Percentiles rank a stretch among this genome's conserved stretches.
Evolutionary conservation across 352 stramenopile genomes (phyloP).

Genomic region (Phytophthora uliginosa): DNA sequence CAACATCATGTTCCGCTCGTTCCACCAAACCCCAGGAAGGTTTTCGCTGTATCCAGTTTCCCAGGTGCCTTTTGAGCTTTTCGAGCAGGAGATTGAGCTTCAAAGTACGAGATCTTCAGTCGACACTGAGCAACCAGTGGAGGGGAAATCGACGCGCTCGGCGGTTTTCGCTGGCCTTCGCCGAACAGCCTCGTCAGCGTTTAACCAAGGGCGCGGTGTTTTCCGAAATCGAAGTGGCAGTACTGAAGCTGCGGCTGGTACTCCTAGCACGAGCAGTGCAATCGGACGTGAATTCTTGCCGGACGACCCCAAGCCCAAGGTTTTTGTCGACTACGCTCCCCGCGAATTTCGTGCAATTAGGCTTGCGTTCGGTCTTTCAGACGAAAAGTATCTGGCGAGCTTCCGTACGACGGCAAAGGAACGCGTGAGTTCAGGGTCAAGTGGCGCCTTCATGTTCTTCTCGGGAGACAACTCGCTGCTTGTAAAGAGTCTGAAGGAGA

Average conservation of each 20-base stretch:
- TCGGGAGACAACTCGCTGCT: slow-evolving; percentile 80
- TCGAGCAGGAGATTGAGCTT: slow-evolving; percentile 81
- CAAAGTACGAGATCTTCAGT: slow-evolving; percentile 54
- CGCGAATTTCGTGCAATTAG: slow-evolving; percentile 74
- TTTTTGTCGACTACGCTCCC: slow-evolving; percentile 84
- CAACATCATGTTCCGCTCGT: slow-evolving; percentile 32
- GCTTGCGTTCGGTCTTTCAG: slow-evolving; percentile 65
- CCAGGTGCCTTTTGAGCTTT: slow-evolving; percentile 81
- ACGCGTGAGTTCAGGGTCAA: slow-evolving; percentile 79
- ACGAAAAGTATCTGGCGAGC: slow-evolving; percentile 78
- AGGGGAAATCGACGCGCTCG: slow-evolving; percentile 34
- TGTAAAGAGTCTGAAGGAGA: slow-evolving; percentile 84
- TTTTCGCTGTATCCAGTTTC: slow-evolving; percentile 79
- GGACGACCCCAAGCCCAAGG: slow-evolving; percentile 69
- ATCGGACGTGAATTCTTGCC: slow-evolving; percentile 35
- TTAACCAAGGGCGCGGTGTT: slow-evolving; percentile 43
- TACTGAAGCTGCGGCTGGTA: slow-evolving; percentile 15
- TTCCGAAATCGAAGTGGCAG: slow-evolving; percentile 39
- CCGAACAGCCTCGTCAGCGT: slow-evolving; percentile 52
- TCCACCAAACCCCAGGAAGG: slow-evolving; percentile 36
- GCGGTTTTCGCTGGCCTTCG: slow-evolving; percentile 60
- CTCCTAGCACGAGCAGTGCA: slow-evolving; percentile 5
- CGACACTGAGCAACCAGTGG: slow-evolving; percentile 18
- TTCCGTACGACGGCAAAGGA: slow-evolving; percentile 86
- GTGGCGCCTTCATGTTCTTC: slow-evolving; percentile 88